Percentiles rank a stretch among this genome's conserved stretches.
These are phyloP conservation scores for Peribolospora kevripleyi DNA, from an alignment of 768 basidiomycete genomes.

Conservation along the genomic window DNA sequence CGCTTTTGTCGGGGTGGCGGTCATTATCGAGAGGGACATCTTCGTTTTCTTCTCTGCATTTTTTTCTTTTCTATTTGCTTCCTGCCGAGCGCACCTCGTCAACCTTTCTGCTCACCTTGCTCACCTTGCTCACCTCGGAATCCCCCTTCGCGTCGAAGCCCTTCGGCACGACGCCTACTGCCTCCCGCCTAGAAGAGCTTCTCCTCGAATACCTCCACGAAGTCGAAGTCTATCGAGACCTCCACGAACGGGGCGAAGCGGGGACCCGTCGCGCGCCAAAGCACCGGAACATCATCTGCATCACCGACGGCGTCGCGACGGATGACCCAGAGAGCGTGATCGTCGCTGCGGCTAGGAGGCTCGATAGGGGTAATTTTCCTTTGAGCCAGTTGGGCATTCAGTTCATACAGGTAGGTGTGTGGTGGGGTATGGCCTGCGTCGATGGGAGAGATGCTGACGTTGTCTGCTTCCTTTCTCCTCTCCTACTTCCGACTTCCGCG, in stretches of 20 bases:
- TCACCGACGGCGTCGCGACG: conserved; percentile 25
- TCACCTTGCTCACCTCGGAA: no score
- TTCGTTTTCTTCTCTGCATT: no score
- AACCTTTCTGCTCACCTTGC: no score
- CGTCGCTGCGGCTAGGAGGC: conserved; percentile 21
- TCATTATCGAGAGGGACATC: no score
- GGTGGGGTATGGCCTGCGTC: neutral
- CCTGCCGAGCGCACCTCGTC: no score
- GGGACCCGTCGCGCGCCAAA: conserved; percentile 3
- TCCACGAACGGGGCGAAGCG: neutral
- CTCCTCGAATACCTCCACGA: neutral
- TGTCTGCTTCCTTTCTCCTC: neutral
- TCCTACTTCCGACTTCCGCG: no score
- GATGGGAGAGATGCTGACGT: neutral
- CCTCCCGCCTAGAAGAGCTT: neutral
- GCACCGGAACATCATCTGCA: conserved; percentile 21
- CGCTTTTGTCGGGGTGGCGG: no score
- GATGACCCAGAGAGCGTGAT: conserved; percentile 21
- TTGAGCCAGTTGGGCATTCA: conserved; percentile 27
- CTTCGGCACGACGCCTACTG: neutral
- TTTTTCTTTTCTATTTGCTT: no score
- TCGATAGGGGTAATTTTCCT: conserved; percentile 21
- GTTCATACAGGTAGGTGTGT: conserved; percentile 39
- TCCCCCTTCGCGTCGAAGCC: no score
- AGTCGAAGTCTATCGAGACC: neutral